Conservation (phyloP, 1,139 yeast species). For the Protomyces gravidus region DNA sequence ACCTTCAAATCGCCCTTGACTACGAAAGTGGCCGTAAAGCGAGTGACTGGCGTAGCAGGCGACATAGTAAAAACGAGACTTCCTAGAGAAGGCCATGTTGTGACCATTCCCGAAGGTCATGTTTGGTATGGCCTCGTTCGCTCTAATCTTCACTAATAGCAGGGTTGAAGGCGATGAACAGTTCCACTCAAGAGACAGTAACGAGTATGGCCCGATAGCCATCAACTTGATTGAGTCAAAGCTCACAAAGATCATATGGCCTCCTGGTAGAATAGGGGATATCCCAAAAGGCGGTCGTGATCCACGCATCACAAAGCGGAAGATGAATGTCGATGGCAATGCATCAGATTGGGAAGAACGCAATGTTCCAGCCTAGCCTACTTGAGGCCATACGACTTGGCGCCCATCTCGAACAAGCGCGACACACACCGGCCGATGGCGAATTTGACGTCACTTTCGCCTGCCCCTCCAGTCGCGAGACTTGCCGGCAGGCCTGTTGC, state of each 20-base stretch:
- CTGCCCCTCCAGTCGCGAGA: conserved; percentile 17
- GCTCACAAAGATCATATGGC: conserved; percentile 27
- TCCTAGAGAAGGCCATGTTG: conserved; percentile 14
- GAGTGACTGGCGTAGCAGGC: conserved; percentile 71
- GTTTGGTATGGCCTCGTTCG: conserved; percentile 3
- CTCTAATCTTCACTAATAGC: conserved; percentile 53
- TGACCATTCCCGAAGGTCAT: conserved; percentile 31
- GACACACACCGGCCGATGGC: conserved; percentile 22
- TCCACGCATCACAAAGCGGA: conserved; percentile 25
- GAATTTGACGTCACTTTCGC: conserved; percentile 23
- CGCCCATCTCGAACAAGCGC: conserved; percentile 20
- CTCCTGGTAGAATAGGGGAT: conserved; percentile 24
- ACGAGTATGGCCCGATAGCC: conserved; percentile 79
- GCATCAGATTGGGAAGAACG: conserved; percentile 26
- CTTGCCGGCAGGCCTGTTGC: conserved; percentile 23
- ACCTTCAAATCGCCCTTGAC: conserved; percentile 45
- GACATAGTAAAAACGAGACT: conserved; percentile 57
- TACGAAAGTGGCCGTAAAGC: conserved; percentile 55
- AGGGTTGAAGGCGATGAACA: conserved; percentile 93
- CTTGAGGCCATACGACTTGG: conserved; percentile 1
- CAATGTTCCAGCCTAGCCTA: background rate
- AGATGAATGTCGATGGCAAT: conserved; percentile 23
- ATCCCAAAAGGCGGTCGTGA: conserved; percentile 21
- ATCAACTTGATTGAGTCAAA: conserved; percentile 37
- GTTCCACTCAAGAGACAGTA: conserved; percentile 78